Evolutionary conservation across 371 early-diverging fungal genomes (phyloP).

Genomic region (Rhizopus stolonifer): DNA sequence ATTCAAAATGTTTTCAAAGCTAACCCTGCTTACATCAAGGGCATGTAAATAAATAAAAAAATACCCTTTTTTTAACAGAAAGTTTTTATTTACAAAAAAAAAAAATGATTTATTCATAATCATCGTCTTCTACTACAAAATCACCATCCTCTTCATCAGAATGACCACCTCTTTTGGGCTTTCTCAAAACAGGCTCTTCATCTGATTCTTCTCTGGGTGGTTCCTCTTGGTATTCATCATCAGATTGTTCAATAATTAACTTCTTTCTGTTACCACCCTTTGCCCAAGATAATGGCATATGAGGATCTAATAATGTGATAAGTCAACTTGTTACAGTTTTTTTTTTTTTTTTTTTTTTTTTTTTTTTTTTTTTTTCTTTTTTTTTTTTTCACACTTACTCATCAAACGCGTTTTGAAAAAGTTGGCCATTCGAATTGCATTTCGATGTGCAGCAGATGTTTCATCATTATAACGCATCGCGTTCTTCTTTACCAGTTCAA

Average conservation of each 20-base stretch:
- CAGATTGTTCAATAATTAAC: constrained; percentile 38
- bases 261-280: constrained; percentile 26
- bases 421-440: constrained; percentile 58
- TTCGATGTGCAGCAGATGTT: constrained; percentile 55
- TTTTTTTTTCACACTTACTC: no score
- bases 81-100: background rate
- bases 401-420: constrained; percentile 53
- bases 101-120: constrained; percentile 8
- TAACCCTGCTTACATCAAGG: constrained; percentile 49
- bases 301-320: constrained; percentile 28
- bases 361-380: no score
- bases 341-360: no score
- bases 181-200: constrained; percentile 24
- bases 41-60: constrained; percentile 38
- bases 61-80: background rate
- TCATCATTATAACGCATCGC: constrained; percentile 69
- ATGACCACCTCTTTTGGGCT: constrained; percentile 29
- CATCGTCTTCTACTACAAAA: constrained; percentile 15
- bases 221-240: constrained; percentile 50
- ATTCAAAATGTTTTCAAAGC: constrained; percentile 33
- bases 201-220: constrained; percentile 27
- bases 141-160: constrained; percentile 41
- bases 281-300: constrained; percentile 39
- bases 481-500: constrained; percentile 65
- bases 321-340: background rate